Evolutionary conservation across 768 basidiomycete genomes (phyloP), one percentile per base, ranked within the genome.

Genomic region (Mrakia hoshinonis): DNA sequence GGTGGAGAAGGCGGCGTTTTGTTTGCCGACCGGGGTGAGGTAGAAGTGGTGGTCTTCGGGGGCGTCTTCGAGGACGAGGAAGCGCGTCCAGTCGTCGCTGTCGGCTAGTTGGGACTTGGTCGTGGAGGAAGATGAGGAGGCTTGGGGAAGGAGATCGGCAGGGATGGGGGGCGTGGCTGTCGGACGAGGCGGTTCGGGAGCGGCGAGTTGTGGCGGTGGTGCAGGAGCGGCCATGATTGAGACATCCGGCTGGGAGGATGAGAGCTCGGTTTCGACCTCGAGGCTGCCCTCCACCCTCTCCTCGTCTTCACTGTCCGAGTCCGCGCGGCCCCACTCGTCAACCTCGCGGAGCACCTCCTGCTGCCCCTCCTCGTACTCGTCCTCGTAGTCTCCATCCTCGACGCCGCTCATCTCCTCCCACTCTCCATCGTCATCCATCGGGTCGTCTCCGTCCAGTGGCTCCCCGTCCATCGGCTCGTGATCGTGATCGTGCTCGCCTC

Each of bases 11-110:
- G 82, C 76, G 76, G 88, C 90, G 9, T 87, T 86, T 3, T 89
- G 87, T 72, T 75, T 74, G n/a, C 87, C 86, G 11, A 84, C 83
- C 3, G 84, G 74, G 22, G 86, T 73, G 22, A 75, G 84, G 39
- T 83, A 83, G 77, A 85, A 97, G 2, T 90, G 88, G 75, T 97
- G 93, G 76, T 96, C 94, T 60, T 74, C 75, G 29, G 93, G 92
- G 20, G 89, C 88, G 43, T 85, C 83, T 39, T 90, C 79, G 31
- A 92, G 81, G 52, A 95, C 81, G 67, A 88, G 87, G 76, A 97
- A 97, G n/a, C 87, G 85, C 74, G 86, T 86, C 91, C 91, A 93
- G 49, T 81, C 74, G 10, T 80, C 77, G n/a, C 82, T 81, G 24
- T 82, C 82, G 29, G 66, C 64, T 54, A 48, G 22, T 20, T 48